Evolutionary conservation across 306 rosid species (phyloP), one percentile per base, ranked within the genome.

Genomic region (Cicer cuneatum): DNA sequence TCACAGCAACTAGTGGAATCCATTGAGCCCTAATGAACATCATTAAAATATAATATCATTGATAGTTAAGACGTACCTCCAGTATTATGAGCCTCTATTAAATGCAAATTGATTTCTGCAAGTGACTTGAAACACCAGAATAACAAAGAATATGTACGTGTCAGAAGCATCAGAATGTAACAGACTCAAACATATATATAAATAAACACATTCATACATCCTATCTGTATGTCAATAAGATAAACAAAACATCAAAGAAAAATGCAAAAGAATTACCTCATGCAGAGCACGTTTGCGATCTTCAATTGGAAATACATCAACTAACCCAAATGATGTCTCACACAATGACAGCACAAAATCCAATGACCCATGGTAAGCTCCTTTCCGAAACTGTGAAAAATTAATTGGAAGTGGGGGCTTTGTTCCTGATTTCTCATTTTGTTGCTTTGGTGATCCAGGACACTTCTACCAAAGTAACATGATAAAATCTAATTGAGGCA

Each of bases 281-380:
- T 80, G 75, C 67, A 93, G 90, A 71, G 96, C 92, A 84, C 76
- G 78, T 71, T 89, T 93, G 69, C 98, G 98, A 82, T 93, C 97
- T 84, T 93, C 97, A 83, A 89, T 66, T 71, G 98, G 97, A 88
- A 91, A 93, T 76, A 93, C 86, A 81, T 93, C 98, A 81, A 93
- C 98, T 80, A 93, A 87, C 69, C 97, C 97, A 85, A 87, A 90
- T 53, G 98, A 93, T 16, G 89, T 93, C 73, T 91, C 97, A 60
- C 98, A 93, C 74, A 93, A 78, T 61, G 98, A 79, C 78, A 71
- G 96, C 84, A 93, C 98, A 73, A 93, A 89, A 67, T 93, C 96
- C 83, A 93, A 79, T 7, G 98, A 93, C 74, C 91, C 92, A 0
- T 89, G 86, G 82, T 93, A 91, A 74, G 98, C 92, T 51, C 96